Conservation (phyloP, 2,329 filamentous ascomycete genomes). For the Stachybotrys chartarum region DNA sequence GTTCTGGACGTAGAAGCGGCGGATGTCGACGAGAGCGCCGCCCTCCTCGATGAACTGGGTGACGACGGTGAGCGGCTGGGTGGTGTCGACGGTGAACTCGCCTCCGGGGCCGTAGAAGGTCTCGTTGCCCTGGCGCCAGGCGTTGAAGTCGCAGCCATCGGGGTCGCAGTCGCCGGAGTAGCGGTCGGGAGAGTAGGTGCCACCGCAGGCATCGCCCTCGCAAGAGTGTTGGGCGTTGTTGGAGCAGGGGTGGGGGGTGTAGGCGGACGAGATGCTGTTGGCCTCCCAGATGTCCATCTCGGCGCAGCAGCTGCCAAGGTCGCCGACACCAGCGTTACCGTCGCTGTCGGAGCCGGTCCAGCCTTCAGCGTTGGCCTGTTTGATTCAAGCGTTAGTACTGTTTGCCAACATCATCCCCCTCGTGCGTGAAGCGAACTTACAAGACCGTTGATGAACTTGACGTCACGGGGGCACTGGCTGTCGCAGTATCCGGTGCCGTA, state of each 20-base stretch:
- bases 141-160: conserved; percentile 65
- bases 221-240: conserved; percentile 43
- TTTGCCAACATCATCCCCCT: conserved; percentile 11
- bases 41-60: conserved; percentile 52
- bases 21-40: conserved; percentile 53
- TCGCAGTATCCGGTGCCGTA: conserved; percentile 54
- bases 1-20: conserved; percentile 59
- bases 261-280: conserved; percentile 56
- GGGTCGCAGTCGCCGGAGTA: conserved; percentile 60
- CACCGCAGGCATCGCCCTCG: conserved; percentile 43
- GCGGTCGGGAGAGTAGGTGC: conserved; percentile 42
- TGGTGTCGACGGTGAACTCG: conserved; percentile 51
- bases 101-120: conserved; percentile 53
- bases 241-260: conserved; percentile 59
- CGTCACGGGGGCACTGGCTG: conserved; percentile 43
- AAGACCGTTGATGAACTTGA: conserved; percentile 51
- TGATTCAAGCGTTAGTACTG: conserved; percentile 11
- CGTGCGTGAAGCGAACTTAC: conserved; percentile 16
- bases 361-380: conserved; percentile 43
- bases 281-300: conserved; percentile 61
- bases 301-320: conserved; percentile 50
- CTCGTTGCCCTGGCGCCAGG: conserved; percentile 57
- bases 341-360: conserved; percentile 46
- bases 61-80: conserved; percentile 54
- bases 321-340: conserved; percentile 44